Percentiles rank a stretch among this genome's conserved stretches.
These are phyloP conservation scores for Paramecium tetraurelia DNA, from an alignment of 73 alveolate genomes.

Conservation along the genomic window DNA sequence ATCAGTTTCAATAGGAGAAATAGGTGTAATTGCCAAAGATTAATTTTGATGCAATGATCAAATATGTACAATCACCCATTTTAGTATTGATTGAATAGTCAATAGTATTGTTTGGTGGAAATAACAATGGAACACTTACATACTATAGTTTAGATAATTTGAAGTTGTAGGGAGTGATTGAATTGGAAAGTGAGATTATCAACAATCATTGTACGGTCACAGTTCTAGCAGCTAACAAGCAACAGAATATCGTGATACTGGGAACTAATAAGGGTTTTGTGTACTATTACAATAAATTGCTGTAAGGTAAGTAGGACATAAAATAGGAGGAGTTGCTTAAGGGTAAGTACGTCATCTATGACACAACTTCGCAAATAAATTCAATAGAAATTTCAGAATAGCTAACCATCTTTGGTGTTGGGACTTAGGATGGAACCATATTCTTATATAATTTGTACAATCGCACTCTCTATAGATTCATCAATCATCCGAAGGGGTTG, in stretches of 20 bases:
- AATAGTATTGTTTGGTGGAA: background rate
- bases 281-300: background rate
- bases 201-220: background rate
- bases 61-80: background rate
- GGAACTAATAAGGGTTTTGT: background rate
- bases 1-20: background rate
- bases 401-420: background rate
- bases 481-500: background rate
- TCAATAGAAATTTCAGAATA: background rate
- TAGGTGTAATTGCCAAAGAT: background rate
- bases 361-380: background rate
- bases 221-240: background rate
- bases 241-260: background rate
- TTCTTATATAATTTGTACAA: conserved; percentile 14
- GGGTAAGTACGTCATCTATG: background rate
- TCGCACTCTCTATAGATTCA: background rate
- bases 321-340: background rate
- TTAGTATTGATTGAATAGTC: background rate
- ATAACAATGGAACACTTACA: background rate
- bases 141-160: background rate
- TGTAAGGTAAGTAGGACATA: background rate
- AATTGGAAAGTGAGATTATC: background rate
- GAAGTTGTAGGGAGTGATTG: background rate
- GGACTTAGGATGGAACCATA: background rate
- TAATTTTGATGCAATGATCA: background rate